Evolutionary conservation across 495 filamentous ascomycete genomes (phyloP).

Genomic region (Penicillium bovifimosum): DNA sequence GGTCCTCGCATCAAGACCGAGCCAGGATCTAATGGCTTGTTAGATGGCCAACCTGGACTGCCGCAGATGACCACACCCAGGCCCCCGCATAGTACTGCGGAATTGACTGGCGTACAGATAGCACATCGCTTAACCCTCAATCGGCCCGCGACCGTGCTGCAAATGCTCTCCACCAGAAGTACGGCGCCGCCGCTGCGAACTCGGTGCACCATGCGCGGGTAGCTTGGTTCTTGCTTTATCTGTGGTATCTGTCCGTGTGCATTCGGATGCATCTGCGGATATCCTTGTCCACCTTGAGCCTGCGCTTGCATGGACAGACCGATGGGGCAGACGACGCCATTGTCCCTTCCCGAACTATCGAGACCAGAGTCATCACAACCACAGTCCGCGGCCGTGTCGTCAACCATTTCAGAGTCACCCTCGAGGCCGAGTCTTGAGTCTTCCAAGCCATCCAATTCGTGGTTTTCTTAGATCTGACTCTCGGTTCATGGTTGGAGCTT

Average conservation of each 20-base stretch:
- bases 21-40: constrained; percentile 56
- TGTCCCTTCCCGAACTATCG: too few relatives aligned
- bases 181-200: constrained; percentile 60
- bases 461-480: too few relatives aligned
- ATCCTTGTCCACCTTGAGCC: too few relatives aligned
- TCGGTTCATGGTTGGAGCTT: too few relatives aligned
- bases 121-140: constrained; percentile 39
- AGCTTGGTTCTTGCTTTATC: too few relatives aligned
- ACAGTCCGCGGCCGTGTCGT: too few relatives aligned
- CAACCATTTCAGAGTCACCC: too few relatives aligned
- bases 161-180: constrained; percentile 61
- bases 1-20: constrained; percentile 67
- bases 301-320: constrained; percentile 64
- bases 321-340: constrained; percentile 57
- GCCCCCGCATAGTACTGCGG: constrained; percentile 32
- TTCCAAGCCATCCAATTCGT: too few relatives aligned
- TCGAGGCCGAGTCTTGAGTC: too few relatives aligned
- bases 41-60: constrained; percentile 42
- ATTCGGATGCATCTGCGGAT: constrained; percentile 40
- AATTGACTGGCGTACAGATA: too few relatives aligned
- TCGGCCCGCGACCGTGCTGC: constrained; percentile 64
- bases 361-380: too few relatives aligned
- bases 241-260: too few relatives aligned
- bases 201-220: constrained; percentile 63
- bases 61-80: constrained; percentile 33